Evolutionary conservation across 805 yeast species (phyloP).

Genomic region (Yarrowia sp.): DNA sequence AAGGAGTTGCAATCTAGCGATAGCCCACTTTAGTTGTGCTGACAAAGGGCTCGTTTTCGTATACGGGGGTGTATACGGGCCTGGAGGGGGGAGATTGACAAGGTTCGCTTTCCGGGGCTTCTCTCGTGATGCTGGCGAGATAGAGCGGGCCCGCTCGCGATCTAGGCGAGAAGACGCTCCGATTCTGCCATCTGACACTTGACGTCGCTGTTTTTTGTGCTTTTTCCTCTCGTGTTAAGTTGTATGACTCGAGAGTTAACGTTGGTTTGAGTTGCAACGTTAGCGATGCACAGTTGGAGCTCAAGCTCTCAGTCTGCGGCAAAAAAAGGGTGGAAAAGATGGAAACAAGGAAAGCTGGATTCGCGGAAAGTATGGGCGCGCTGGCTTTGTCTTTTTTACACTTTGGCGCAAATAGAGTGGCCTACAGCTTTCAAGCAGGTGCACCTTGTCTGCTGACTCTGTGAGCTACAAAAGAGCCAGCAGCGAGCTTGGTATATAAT

Average conservation of each 20-base stretch:
- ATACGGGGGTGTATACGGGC: too few relatives aligned
- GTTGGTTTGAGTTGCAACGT: constrained; percentile 6
- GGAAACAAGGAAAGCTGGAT: too few relatives aligned
- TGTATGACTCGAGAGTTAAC: background rate
- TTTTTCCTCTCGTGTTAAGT: background rate
- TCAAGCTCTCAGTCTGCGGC: background rate
- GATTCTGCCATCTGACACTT: too few relatives aligned
- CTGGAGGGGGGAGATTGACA: too few relatives aligned
- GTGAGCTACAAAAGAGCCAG: constrained; percentile 8
- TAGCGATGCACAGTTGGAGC: constrained; percentile 10
- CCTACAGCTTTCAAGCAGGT: constrained; percentile 24
- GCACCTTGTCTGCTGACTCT: constrained; percentile 24
- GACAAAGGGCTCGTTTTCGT: too few relatives aligned
- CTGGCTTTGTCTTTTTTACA: constrained; percentile 11
- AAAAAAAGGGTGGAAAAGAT: too few relatives aligned
- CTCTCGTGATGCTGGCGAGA: too few relatives aligned
- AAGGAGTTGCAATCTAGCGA: too few relatives aligned
- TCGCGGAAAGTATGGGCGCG: background rate
- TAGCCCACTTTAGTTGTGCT: too few relatives aligned
- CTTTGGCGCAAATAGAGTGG: constrained; percentile 5
- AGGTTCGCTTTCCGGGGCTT: too few relatives aligned
- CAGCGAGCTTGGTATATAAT: constrained; percentile 13
- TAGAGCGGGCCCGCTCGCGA: too few relatives aligned
- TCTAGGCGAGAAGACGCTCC: too few relatives aligned
- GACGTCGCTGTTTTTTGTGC: background rate